Evolutionary conservation across 2,329 filamentous ascomycete species (phyloP).

Genomic region (Exophiala phaeomuriformis): DNA sequence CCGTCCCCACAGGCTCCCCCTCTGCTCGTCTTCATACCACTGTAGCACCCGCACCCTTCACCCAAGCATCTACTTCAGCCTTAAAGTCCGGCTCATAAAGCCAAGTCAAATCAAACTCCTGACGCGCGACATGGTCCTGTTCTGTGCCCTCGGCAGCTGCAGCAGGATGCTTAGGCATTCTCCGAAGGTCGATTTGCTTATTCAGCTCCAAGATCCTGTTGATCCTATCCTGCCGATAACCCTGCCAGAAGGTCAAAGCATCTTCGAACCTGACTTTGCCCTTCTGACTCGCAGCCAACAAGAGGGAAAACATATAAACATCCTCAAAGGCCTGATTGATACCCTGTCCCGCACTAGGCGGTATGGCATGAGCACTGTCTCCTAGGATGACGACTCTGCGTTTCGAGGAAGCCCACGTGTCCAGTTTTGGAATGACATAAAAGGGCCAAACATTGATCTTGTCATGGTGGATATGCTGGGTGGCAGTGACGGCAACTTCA

Average conservation of each 20-base stretch:
- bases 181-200: conserved; percentile 42
- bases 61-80: conserved; percentile 32
- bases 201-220: conserved; percentile 45
- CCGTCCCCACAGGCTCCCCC: no score
- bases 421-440: conserved; percentile 43
- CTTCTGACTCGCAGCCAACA: conserved; percentile 30
- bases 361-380: conserved; percentile 52
- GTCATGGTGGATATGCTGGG: conserved; percentile 13
- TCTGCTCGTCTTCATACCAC: no score
- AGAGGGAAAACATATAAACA: conserved; percentile 41
- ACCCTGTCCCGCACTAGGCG: conserved; percentile 49
- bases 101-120: conserved; percentile 38
- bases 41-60: conserved; percentile 8
- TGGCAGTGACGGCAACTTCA: conserved; percentile 13
- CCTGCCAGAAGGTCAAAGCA: conserved; percentile 39
- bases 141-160: background rate
- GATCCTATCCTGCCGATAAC: conserved; percentile 43
- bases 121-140: conserved; percentile 17
- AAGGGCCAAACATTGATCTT: conserved; percentile 43
- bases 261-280: conserved; percentile 13
- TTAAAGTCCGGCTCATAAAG: conserved; percentile 41
- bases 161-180: conserved; percentile 35
- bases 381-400: conserved; percentile 48
- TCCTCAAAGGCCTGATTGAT: conserved; percentile 52
- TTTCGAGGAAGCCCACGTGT: conserved; percentile 45